These are phyloP conservation scores for Saussurea involucrata DNA, from an alignment of 129 eudicot species.

Conservation along the genomic window DNA sequence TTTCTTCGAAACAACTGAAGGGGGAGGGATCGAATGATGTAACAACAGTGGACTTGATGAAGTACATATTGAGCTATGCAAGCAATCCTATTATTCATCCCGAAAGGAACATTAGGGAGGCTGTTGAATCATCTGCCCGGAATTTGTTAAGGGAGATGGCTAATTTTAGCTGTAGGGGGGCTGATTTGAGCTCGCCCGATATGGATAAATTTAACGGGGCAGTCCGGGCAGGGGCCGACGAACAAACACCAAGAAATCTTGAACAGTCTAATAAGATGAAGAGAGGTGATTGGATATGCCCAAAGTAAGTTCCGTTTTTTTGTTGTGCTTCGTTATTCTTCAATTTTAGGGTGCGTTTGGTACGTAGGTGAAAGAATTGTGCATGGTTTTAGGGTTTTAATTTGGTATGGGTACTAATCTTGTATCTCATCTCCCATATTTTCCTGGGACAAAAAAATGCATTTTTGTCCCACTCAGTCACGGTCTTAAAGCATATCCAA, in stretches of 20 bases:
- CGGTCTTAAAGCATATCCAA: too few species aligned
- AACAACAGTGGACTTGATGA: conserved; percentile 68
- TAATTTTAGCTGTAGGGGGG: conserved; percentile 25
- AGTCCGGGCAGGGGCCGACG: conserved; percentile 24
- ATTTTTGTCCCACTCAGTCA: too few species aligned
- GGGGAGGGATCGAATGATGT: conserved; percentile 56
- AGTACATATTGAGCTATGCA: conserved; percentile 79
- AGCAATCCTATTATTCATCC: conserved; percentile 61
- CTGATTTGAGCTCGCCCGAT: conserved; percentile 15
- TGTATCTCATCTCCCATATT: too few species aligned
- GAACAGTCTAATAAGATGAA: conserved; percentile 59
- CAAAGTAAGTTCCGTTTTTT: conserved; percentile 47
- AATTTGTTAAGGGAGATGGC: conserved; percentile 60
- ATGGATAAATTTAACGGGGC: conserved; percentile 26
- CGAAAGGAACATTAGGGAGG: conserved; percentile 45
- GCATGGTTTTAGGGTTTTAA: not conserved
- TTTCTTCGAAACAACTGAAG: conserved; percentile 27
- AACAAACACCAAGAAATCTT: conserved; percentile 37
- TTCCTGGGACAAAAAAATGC: too few species aligned
- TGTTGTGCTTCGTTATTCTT: not conserved
- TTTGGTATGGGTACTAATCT: not conserved
- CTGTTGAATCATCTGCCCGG: conserved; percentile 63
- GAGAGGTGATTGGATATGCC: conserved; percentile 92
- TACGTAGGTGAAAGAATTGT: not conserved
- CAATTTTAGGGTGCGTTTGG: not conserved